phyloP scores from a whole-genome alignment of 176 grass and related monocot species.

The Ananas comosus region DNA sequence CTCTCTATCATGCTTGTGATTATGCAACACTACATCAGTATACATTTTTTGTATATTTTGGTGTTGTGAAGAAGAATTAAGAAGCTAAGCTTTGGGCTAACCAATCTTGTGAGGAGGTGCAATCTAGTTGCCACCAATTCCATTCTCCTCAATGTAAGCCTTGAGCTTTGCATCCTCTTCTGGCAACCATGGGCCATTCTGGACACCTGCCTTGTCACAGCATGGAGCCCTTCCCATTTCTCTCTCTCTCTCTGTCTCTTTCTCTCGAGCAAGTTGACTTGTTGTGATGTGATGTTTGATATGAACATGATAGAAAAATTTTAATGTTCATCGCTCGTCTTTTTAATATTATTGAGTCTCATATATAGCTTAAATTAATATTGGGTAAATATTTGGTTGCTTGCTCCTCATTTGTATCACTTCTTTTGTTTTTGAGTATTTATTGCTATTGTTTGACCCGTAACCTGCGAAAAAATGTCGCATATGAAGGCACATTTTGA shows the following conservation, averaged over 20 bases:
- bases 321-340: conserved; percentile 26
- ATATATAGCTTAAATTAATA: not conserved
- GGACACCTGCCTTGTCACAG: conserved; percentile 81
- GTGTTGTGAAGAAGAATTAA: not conserved
- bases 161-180: conserved; percentile 85
- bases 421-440: no score
- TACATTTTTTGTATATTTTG: no score
- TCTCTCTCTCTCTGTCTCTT: conserved; percentile 4
- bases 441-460: no score
- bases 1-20: no score
- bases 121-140: conserved; percentile 80
- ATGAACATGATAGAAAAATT: conserved; percentile 20
- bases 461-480: no score
- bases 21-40: no score
- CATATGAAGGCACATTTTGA: no score
- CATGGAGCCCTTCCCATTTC: conserved; percentile 75
- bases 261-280: conserved; percentile 25
- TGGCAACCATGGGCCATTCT: conserved; percentile 88
- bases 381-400: not conserved
- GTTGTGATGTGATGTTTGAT: conserved; percentile 20
- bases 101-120: conserved; percentile 77
- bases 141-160: conserved; percentile 76
- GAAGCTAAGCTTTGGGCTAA: conserved; percentile 5
- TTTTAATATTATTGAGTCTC: conserved; percentile 23
- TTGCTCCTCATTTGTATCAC: no score